These are phyloP conservation scores for Plantago coronopus DNA, from an alignment of 305 asterid species.

Conservation along the genomic window DNA sequence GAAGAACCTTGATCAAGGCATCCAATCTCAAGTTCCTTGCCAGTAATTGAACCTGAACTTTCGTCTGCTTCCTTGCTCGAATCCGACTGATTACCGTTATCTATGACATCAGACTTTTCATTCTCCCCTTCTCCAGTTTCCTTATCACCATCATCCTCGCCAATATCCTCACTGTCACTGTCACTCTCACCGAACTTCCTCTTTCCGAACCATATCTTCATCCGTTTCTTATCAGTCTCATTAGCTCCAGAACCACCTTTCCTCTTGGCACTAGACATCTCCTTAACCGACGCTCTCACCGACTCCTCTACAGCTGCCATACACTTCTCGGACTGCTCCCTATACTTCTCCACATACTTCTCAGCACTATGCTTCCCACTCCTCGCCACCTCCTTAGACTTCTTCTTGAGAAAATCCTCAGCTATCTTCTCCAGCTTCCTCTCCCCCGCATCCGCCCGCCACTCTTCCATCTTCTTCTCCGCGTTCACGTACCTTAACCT, in stretches of 20 bases:
- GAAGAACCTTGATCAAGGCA: slow-evolving; percentile 7
- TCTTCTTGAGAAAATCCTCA: slow-evolving; percentile 75
- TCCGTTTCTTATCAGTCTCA: slow-evolving; percentile 47
- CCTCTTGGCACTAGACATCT: slow-evolving; percentile 48
- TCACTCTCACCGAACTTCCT: slow-evolving; percentile 66
- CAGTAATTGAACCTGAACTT: slow-evolving; percentile 47
- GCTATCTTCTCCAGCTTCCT: slow-evolving; percentile 88
- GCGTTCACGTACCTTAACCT: slow-evolving; percentile 94
- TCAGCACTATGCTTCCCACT: slow-evolving; percentile 56
- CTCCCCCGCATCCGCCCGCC: slow-evolving; percentile 80
- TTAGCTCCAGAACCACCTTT: slow-evolving; percentile 31
- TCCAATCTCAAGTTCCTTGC: slow-evolving; percentile 26
- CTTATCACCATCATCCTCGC: slow-evolving; percentile 41
- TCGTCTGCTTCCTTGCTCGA: slow-evolving; percentile 59
- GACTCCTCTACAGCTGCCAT: slow-evolving; percentile 82
- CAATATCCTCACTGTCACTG: slow-evolving; percentile 72
- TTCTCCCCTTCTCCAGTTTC: slow-evolving; percentile 41
- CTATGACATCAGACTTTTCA: slow-evolving; percentile 54
- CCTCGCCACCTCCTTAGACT: slow-evolving; percentile 54
- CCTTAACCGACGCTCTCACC: slow-evolving; percentile 66
- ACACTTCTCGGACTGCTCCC: slow-evolving; percentile 78
- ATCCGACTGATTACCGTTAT: slow-evolving; percentile 50
- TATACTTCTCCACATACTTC: slow-evolving; percentile 82
- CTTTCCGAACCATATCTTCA: slow-evolving; percentile 92
- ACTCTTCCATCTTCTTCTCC: slow-evolving; percentile 92